phyloP scores from a whole-genome alignment of 2,329 filamentous ascomycete species.

The Aspergillus alliaceus region DNA sequence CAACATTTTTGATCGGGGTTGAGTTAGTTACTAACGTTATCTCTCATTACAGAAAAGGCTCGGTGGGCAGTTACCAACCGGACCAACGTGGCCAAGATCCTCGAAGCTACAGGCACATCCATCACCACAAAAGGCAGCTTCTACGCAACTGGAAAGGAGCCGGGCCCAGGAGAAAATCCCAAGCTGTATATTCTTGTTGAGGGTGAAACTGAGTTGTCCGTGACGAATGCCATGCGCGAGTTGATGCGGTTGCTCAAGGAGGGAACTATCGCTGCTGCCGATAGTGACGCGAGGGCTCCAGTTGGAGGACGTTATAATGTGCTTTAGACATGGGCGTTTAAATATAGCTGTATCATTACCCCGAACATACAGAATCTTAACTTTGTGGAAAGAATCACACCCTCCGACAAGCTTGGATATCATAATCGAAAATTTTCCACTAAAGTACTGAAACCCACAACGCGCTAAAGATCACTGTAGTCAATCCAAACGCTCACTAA shows the following conservation, averaged over 20 bases:
- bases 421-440: neutral
- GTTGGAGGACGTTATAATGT: constrained; percentile 84
- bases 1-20: neutral
- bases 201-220: constrained; percentile 90
- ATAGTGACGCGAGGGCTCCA: constrained; percentile 78
- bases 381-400: neutral
- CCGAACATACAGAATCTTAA: constrained; percentile 3
- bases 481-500: neutral
- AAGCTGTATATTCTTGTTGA: constrained; percentile 98
- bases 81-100: constrained; percentile 96
- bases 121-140: constrained; percentile 97
- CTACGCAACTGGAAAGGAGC: constrained; percentile 79
- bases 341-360: constrained; percentile 17
- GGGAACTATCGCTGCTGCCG: constrained; percentile 83
- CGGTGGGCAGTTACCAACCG: constrained; percentile 98
- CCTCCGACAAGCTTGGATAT: neutral
- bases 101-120: constrained; percentile 89
- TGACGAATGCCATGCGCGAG: constrained; percentile 87
- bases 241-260: constrained; percentile 85
- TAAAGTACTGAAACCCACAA: neutral
- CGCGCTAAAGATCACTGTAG: neutral
- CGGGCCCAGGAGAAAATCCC: constrained; percentile 71
- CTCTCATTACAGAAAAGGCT: constrained; percentile 67
- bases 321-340: constrained; percentile 50
- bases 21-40: constrained; percentile 9